Conservation (phyloP, 495 filamentous ascomycete species). For the Xylaria acuta region DNA sequence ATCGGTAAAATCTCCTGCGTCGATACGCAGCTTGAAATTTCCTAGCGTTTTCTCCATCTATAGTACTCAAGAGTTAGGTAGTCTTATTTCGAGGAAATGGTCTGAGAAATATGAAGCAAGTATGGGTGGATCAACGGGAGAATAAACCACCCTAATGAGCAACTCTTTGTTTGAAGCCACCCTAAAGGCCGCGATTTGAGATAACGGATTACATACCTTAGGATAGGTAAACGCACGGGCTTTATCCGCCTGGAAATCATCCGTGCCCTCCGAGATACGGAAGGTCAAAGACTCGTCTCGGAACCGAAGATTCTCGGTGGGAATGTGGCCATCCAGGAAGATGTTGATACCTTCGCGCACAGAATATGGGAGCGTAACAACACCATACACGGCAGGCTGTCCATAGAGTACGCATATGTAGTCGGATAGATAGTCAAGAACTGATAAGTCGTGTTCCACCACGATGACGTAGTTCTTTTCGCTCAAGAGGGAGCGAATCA, state of each 20-base stretch:
- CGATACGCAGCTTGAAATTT: slow-evolving; percentile 82
- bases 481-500: slow-evolving; percentile 86
- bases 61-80: not conserved
- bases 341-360: slow-evolving; percentile 99
- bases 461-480: slow-evolving; percentile 96
- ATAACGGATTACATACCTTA: slow-evolving; percentile 28
- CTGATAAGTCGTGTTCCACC: slow-evolving; percentile 97
- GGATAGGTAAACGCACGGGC: slow-evolving; percentile 86
- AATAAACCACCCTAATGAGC: not conserved
- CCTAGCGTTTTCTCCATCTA: slow-evolving; percentile 92
- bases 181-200: too few species aligned
- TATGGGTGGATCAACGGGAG: not conserved
- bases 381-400: slow-evolving; percentile 93
- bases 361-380: slow-evolving; percentile 94
- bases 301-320: slow-evolving; percentile 98
- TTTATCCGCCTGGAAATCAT: slow-evolving; percentile 88
- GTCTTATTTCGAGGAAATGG: not conserved
- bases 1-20: slow-evolving; percentile 88
- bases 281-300: slow-evolving; percentile 96
- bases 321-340: slow-evolving; percentile 97
- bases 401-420: slow-evolving; percentile 98
- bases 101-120: not conserved
- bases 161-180: not conserved
- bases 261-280: slow-evolving; percentile 89
- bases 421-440: slow-evolving; percentile 97